Evolutionary conservation across 768 basidiomycete genomes (phyloP), one percentile per base, ranked within the genome.

Genomic region (Vishniacozyma victoriae): DNA sequence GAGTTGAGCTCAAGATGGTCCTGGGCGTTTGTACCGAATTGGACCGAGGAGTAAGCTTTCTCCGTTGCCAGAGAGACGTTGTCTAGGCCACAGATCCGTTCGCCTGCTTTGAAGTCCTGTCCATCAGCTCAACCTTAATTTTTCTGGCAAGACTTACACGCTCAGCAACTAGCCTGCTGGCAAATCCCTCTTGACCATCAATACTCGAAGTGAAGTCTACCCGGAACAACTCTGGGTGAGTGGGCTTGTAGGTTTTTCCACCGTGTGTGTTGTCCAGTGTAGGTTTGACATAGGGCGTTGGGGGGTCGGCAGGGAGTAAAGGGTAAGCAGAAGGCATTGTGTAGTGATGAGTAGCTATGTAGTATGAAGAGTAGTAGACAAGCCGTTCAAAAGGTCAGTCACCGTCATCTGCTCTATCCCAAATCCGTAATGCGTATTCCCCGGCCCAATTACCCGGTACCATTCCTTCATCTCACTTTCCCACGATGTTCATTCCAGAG

Each of bases 1-100:
- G 78, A 79, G 65, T 82, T 79, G 15, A 82, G 70, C 49, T 80
- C 77, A 46, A 80, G 64, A 60, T 83, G 78, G 46, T 81, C 78
- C 5, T 75, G 58, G 0, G 67, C 44, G 6, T 74, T 75, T 4
- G 56, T 57, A 4, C 79, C 79, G 50, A 75, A 80, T 63, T 82
- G 81, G 2, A 82, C 74, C 22, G 77, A 76, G 2, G 75, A 77
- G 54, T 80, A 81, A 0, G 76, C 73, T 55, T 78, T 78, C n/a
- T 52, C 59, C 3, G 59, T 53, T 19, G 66, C 70, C 7, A 49
- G 19, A 7, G 64, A 67, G 19, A 67, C 20, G 40, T 67, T 67
- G 18, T 50, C 54, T 15, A 72, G 41, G 9, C 16, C 43, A 3
- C 59, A 56, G 43, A 72, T 59, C 25, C 48, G 33, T 14, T 47